Base-by-base conservation (phyloP, 257 asterid species). In the Osmanthus fragrans region DNA sequence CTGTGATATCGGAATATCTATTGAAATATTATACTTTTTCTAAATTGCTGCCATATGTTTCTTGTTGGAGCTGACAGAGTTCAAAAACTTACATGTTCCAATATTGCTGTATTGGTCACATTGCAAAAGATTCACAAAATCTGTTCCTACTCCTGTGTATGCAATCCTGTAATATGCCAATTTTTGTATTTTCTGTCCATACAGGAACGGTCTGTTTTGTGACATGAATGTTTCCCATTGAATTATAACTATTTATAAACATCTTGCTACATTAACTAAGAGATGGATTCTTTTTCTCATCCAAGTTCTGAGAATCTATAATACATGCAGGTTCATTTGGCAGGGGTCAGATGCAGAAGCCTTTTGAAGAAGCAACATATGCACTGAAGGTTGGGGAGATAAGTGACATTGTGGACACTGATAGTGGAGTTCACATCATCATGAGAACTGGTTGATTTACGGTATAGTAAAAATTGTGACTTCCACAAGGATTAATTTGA, bases 271-370 rank as follows among this genome's bases (percentile, higher is more conserved):
- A 47, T 45, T 45, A 45, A 45, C 54, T 45, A 37, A 37, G 25
- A 54, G 64, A 47, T 71, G 64, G 75, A 3, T 25, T 30, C n/a
- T n/a, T 40, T 51, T 34, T n/a, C 25, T 73, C 7, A 68, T 42
- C 27, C 7, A 40, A 15, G 10, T 40, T 67, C n/a, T 76, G 36
- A 76, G 58, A n/a, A 64, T 71, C 56, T 68, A 73, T 36, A 6
- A 54, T 71, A 1, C 25, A 27, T 79, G 84, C 92, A 92, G 97
- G 98, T 65, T 16, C 92, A 25, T 91, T 93, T 80, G 93, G 93
- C 67, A 89, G 77, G 87, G 96, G 96, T 70, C 92, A 92, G 89
- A 94, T 94, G 98, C 98, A 94, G 91, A 94, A 90, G 85, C 94
- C 98, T 65, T 94, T 94, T 79, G 98, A 94, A 81, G 92, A 87